phyloP scores from a whole-genome alignment of 192 early-diverging fungal species.

The Pilaira anomala region DNA sequence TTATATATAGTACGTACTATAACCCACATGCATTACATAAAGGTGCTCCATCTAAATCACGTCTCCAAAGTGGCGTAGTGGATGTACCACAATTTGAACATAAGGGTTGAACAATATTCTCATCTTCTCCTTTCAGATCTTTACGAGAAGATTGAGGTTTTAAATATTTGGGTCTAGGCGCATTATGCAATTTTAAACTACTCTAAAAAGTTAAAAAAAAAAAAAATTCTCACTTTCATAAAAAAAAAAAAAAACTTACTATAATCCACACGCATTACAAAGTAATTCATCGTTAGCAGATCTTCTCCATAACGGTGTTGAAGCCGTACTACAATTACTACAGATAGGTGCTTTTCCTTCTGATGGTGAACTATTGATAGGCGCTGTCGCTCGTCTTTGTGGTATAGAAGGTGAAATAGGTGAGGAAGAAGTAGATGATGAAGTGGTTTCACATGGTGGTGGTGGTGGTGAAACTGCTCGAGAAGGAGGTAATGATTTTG shows the following conservation, averaged over 20 bases:
- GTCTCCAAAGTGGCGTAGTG: conserved; percentile 94
- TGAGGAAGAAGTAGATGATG: background rate
- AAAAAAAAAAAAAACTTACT: conserved; percentile 33
- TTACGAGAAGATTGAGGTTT: conserved; percentile 69
- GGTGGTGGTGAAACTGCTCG: conserved; percentile 6
- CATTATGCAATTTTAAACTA: conserved; percentile 37
- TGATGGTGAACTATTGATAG: background rate
- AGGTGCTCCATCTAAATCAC: conserved; percentile 55
- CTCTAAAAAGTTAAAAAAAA: background rate
- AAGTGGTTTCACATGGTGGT: background rate
- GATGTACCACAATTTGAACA: conserved; percentile 80
- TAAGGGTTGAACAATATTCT: conserved; percentile 35
- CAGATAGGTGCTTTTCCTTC: conserved; percentile 42
- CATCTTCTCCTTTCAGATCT: conserved; percentile 39
- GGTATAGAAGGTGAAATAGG: conserved; percentile 4
- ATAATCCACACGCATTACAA: conserved; percentile 59
- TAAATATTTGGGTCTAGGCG: conserved; percentile 74
- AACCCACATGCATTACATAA: conserved; percentile 60
- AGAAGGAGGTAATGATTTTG: conserved; percentile 7
- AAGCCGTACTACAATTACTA: conserved; percentile 74
- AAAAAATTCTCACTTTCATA: background rate
- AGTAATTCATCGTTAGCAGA: conserved; percentile 51
- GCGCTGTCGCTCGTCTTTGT: background rate
- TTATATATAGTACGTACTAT: conserved; percentile 48
- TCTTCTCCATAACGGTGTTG: conserved; percentile 92